Percentiles rank a stretch among this genome's conserved stretches.
Conservation (phyloP, 768 basidiomycete species). For the Dentipellis sp. region DNA sequence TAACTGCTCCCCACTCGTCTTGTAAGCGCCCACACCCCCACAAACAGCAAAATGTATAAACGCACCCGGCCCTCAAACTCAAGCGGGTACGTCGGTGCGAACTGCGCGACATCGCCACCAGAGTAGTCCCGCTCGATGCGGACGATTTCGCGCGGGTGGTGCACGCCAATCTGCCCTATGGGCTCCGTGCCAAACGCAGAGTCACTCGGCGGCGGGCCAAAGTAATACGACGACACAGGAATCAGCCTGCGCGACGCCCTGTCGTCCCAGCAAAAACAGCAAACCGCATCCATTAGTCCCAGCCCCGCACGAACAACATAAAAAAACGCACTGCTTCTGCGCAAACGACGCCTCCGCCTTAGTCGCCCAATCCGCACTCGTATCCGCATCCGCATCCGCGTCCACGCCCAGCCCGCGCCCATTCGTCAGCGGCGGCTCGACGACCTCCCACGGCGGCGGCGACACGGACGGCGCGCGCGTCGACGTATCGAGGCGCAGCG, state of each 20-base stretch:
- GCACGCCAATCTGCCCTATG: slow-evolving; percentile 77
- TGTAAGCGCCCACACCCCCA: neutral
- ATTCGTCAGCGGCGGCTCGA: slow-evolving; percentile 38
- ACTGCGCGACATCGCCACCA: slow-evolving; percentile 85
- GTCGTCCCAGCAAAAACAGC: neutral
- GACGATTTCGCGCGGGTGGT: slow-evolving; percentile 88
- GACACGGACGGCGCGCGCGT: slow-evolving; percentile 32
- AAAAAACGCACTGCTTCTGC: slow-evolving; percentile 10
- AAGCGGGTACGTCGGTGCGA: slow-evolving; percentile 79
- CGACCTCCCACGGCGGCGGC: slow-evolving; percentile 60
- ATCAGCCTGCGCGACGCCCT: slow-evolving; percentile 33
- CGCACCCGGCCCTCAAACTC: slow-evolving; percentile 90
- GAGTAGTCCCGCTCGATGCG: slow-evolving; percentile 89
- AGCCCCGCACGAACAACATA: too few species aligned
- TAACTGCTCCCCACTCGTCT: slow-evolving; percentile 39
- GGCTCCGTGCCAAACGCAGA: slow-evolving; percentile 77
- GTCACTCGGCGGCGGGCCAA: slow-evolving; percentile 68
- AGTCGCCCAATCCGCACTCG: neutral
- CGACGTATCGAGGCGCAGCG: slow-evolving; percentile 36
- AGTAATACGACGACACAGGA: slow-evolving; percentile 79
- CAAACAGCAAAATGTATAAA: slow-evolving; percentile 6
- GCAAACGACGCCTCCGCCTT: neutral
- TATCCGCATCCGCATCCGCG: neutral
- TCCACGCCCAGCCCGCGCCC: slow-evolving; percentile 16
- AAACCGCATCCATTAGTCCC: neutral